Percentiles rank a stretch among this genome's conserved stretches.
phyloP scores from a whole-genome alignment of 352 stramenopile genomes.

The Globisporangium acanthophoron region DNA sequence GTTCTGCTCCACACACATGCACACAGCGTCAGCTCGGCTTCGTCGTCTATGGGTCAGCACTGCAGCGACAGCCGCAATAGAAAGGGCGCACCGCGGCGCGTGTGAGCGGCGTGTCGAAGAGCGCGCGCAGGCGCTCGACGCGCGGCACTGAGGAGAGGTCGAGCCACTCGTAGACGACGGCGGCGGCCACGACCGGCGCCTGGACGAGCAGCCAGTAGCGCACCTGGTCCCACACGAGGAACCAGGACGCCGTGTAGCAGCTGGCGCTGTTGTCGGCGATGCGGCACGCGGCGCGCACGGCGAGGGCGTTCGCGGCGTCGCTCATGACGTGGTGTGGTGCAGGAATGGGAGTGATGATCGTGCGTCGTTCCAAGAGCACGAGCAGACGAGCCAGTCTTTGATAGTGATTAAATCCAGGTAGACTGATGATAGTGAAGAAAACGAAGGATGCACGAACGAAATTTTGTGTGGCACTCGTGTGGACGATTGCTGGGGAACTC shows the following conservation, averaged over 20 bases:
- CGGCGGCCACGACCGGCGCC: conserved; percentile 54
- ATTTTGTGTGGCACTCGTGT: neutral
- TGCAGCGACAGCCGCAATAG: neutral
- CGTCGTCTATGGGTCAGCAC: no score
- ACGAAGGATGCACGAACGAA: neutral
- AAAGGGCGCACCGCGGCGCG: conserved; percentile 44
- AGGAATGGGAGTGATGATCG: neutral
- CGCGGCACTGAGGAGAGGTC: conserved; percentile 54
- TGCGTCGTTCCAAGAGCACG: neutral
- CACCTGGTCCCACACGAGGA: conserved; percentile 75
- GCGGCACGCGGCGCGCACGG: conserved; percentile 29
- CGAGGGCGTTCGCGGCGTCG: neutral
- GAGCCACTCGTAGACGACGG: conserved; percentile 80
- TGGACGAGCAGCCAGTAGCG: conserved; percentile 79
- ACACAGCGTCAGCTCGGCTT: no score
- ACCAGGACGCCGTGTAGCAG: conserved; percentile 83
- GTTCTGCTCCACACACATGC: conserved; percentile 30
- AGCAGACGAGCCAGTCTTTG: neutral
- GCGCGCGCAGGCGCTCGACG: conserved; percentile 56
- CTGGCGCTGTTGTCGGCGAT: conserved; percentile 44
- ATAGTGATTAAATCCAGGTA: neutral
- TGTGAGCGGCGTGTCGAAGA: conserved; percentile 67
- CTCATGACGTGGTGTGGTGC: neutral
- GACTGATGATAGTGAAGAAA: neutral
- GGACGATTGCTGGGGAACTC: neutral